A percentile compares a stretch with the other conserved stretches of the same genome.
These are phyloP conservation scores for Platanthera zijinensis DNA, from an alignment of 106 monocot genomes.

Conservation along the genomic window DNA sequence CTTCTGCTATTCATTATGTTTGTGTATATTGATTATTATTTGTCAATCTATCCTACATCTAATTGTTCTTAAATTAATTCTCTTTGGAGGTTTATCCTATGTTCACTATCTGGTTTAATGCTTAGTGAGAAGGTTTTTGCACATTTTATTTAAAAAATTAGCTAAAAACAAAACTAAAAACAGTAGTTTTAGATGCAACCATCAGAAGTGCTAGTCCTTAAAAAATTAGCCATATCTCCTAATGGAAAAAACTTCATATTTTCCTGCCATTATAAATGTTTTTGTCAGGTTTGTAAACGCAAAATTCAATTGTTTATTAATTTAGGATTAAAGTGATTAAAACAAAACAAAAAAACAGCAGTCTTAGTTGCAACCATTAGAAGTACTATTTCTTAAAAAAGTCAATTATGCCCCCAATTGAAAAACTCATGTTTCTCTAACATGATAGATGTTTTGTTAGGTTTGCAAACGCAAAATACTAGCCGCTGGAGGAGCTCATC, in stretches of 20 bases:
- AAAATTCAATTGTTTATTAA: slow-evolving; percentile 29
- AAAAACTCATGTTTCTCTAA: neutral
- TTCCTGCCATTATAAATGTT: neutral
- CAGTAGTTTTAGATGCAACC: neutral
- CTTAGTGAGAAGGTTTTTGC: neutral
- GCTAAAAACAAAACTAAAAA: neutral
- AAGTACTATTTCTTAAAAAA: neutral
- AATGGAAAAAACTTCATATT: neutral
- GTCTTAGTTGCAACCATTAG: neutral
- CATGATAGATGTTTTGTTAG: slow-evolving; percentile 14
- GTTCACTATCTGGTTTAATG: neutral
- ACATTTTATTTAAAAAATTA: neutral
- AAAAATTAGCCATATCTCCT: neutral
- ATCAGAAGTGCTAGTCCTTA: neutral
- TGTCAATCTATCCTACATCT: neutral
- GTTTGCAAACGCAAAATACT: slow-evolving; percentile 83
- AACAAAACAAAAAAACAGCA: neutral
- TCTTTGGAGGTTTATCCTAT: neutral
- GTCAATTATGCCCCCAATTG: neutral
- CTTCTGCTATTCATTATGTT: no score
- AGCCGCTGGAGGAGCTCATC: slow-evolving; percentile 46
- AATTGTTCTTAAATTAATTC: neutral
- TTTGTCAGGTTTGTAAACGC: slow-evolving; percentile 56
- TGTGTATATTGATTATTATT: neutral
- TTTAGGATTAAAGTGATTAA: neutral